Evolutionary conservation across 2,329 filamentous ascomycete genomes (phyloP), one percentile per base, ranked within the genome.

Genomic region (Hypoxylon sp.): DNA sequence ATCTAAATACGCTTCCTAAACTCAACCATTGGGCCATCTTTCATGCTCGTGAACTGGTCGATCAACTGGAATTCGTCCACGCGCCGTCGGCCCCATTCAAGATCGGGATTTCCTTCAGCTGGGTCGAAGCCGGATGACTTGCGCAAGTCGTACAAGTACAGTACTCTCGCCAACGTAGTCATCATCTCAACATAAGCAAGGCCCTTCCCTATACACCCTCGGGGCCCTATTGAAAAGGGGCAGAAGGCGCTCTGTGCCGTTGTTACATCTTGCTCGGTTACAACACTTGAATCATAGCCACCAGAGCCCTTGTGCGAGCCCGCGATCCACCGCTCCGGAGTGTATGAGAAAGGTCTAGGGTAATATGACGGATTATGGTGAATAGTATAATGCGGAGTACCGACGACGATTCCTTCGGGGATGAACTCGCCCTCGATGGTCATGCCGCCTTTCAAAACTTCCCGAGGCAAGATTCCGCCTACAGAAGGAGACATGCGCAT

Each of bases 21-120:
- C 80, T 92, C 87, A 62, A 93, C 82, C 80, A 92, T 84, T 0
- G 90, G 89, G 0, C 92, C 92, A 74, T 91, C 86, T 82, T 93
- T 94, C 73, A 87, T 82, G 73, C 90, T 92, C 32, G 91, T 92
- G 79, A 94, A 93, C 17, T 88, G 90, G 76, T 94, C 92, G 56
- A 86, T 80, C 62, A 93, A 81, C 82, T 93, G 91, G 78, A 90
- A 92, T 82, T 93, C 92, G 1, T 75, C 80, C 17, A 75, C 76
- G 51, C 85, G 82, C 61, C 89, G 83, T 50, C 89, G 82, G 0
- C 88, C 89, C 80, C 81, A 86, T 74, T 85, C 87, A 6, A 82
- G 75, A 31, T 80, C 81, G 2, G 76, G 71, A 48, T 79, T 80
- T 5, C 87, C 87, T 80, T 89, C 85, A 7, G 84, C 86, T 3